phyloP scores from a whole-genome alignment of 2,329 filamentous ascomycete genomes.

The Talaromyces sp. region DNA sequence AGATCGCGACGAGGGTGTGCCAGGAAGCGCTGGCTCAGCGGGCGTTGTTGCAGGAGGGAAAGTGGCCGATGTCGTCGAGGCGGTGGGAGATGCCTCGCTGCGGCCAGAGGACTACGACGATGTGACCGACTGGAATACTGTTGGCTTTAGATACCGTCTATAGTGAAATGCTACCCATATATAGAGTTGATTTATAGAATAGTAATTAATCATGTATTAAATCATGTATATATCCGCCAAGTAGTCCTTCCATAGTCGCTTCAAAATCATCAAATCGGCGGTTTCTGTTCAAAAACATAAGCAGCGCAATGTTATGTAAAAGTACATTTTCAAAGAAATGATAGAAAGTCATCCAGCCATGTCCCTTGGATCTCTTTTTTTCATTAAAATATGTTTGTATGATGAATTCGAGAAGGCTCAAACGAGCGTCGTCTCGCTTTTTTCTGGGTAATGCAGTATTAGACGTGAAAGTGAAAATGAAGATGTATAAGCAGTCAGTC shows the following conservation, averaged over 20 bases:
- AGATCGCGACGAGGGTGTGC: conserved; percentile 36
- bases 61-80: conserved; percentile 35
- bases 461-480: background rate
- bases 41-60: conserved; percentile 37
- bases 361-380: background rate
- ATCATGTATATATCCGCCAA: background rate
- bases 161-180: conserved; percentile 15
- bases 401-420: background rate
- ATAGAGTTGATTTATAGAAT: background rate
- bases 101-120: conserved; percentile 49
- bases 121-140: conserved; percentile 54
- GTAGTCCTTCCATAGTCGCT: background rate
- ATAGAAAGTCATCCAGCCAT: background rate
- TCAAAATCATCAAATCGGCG: background rate
- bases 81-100: conserved; percentile 34
- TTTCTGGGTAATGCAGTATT: background rate
- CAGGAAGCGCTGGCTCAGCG: background rate
- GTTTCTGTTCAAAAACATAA: background rate
- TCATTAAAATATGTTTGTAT: background rate
- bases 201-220: background rate
- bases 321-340: background rate
- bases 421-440: background rate
- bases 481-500: background rate
- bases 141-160: conserved; percentile 55
- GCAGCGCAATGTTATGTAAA: background rate